Evolutionary conservation across 768 basidiomycete genomes (phyloP), one percentile per base, ranked within the genome.

Genomic region (Auriscalpium orientale): DNA sequence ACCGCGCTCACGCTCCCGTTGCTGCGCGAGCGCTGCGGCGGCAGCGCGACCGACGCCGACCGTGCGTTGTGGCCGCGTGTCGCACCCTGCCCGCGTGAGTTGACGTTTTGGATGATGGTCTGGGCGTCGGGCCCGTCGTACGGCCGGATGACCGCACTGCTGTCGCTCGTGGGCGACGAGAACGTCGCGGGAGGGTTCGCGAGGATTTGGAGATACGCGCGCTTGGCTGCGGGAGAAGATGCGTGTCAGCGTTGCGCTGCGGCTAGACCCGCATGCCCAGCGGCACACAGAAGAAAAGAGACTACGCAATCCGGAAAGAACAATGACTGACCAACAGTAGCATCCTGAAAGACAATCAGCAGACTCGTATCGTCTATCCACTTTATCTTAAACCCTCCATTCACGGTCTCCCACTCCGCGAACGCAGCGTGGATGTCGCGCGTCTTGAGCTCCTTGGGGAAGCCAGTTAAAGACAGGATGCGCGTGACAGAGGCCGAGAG

Each of bases 361-460:
- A 95, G 88, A 67, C 90, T 95, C 38, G 91, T 93, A 72, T 99
- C 97, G 71, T 99, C 95, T 64, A 84, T 81, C 97, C 97, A 99
- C 70, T 99, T 99, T 69, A 99, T 95, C 79, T 95, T 93, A 77
- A 95, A 97, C 21, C 97, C 97, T 33, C 95, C 97, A 55, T 77
- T 82, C 52, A 85, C 75, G 57, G 74, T 79, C 65, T 97, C 93
- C 81, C 88, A 98, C 46, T 94, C 92, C 50, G 85, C 76, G 70
- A 98, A 97, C 46, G 92, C 89, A 45, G 78, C 68, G 68, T 98
- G 94, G 49, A 99, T 90, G 72, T 99, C 97, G 70, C 92, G 87
- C 51, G 97, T 99, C 77, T 98, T 99, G 66, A 99, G 83, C 74
- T 94, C 89, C 68, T 94, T 89, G 10, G 91, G 81, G 68, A 99